Percentiles rank a stretch among this genome's conserved stretches.
Evolutionary conservation across 2,329 filamentous ascomycete genomes (phyloP).

Genomic region (Cladophialophora exuberans): DNA sequence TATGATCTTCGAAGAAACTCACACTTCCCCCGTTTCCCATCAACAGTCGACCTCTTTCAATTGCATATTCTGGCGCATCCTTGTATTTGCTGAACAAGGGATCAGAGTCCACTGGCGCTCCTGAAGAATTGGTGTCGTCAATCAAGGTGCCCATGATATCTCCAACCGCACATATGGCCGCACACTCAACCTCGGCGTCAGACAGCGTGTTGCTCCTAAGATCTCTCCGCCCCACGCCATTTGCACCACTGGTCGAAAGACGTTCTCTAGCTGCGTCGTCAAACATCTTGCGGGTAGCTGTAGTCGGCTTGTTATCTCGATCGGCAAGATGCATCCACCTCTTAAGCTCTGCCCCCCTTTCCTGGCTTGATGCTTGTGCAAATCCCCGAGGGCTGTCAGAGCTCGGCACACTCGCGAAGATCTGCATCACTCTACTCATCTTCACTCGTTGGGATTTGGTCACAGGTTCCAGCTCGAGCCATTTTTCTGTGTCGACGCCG

Average conservation of each 20-base stretch:
- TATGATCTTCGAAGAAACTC: conserved; percentile 32
- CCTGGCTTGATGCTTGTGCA: not conserved
- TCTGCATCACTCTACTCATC: conserved; percentile 25
- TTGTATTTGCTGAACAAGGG: conserved; percentile 23
- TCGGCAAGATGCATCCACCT: conserved; percentile 6
- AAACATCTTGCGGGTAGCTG: conserved; percentile 11
- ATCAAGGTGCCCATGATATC: conserved; percentile 27
- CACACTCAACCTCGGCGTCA: conserved; percentile 20
- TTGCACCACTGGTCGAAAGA: conserved; percentile 1
- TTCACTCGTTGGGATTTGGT: conserved; percentile 19
- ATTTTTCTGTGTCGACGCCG: conserved; percentile 22
- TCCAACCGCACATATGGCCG: conserved; percentile 25
- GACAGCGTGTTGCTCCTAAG: not conserved
- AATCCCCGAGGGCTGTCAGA: conserved; percentile 8
- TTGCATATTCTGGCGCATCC: conserved; percentile 29
- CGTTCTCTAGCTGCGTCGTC: conserved; percentile 22
- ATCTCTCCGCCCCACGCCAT: not conserved
- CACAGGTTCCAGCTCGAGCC: conserved; percentile 26
- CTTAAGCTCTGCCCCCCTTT: conserved; percentile 8
- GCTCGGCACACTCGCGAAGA: conserved; percentile 9
- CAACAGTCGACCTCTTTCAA: conserved; percentile 24
- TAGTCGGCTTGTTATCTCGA: conserved; percentile 2
- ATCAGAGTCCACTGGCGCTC: not conserved
- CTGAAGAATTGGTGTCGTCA: conserved; percentile 7
- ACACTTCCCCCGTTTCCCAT: conserved; percentile 15